Base-by-base conservation (phyloP, 1,284 basidiomycete species). In the Cystobasidium pallidum region DNA sequence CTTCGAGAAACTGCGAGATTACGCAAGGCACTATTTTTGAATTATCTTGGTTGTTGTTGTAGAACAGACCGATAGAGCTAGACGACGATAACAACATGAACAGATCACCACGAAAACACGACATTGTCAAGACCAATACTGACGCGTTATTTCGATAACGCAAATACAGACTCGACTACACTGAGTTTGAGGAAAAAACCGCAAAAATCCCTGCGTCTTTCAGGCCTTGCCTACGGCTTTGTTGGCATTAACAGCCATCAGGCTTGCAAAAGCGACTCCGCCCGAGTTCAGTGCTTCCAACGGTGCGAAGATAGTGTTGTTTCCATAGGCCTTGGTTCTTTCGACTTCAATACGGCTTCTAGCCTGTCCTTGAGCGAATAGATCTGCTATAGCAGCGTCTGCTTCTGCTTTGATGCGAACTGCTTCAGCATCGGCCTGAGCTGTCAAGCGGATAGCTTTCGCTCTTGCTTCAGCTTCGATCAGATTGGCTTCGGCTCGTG, bases 291-390 rank as follows among this genome's bases (percentile, higher is more conserved):
- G 63, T 11, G 84, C 84, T 7, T 89, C 88, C 0, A 84, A 82
- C 4, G 89, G 88, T 6, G 87, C 88, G 79, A 91, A 91, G 15
- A 91, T 81, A 0, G 90, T 86, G 82, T 83, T 88, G 59, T 84
- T 78, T 4, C 89, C 90, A 77, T 86, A 91, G 2, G 89, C 89
- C 62, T 81, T 77, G 32, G 90, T 83, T 61, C 86, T 84, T 45
- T 82, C 77, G 34, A 91, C 85, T 70, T 91, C 90, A 73, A 88
- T 81, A 57, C 89, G 82, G 51, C 86, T 82, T 72, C 89, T 77
- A 78, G 86, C 85, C 88, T 90, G 90, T 81, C 90, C 88, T 55
- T 87, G 84, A 6, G 89, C 89, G 78, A 89, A 91, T 64, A 82
- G 80, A 76, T 90, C 87, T 24, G 81, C 75, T 28, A 91, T 87